Percentiles rank a stretch among this genome's conserved stretches.
Conservation (phyloP, 163 green algal species). For the Scenedesmus sp. region DNA sequence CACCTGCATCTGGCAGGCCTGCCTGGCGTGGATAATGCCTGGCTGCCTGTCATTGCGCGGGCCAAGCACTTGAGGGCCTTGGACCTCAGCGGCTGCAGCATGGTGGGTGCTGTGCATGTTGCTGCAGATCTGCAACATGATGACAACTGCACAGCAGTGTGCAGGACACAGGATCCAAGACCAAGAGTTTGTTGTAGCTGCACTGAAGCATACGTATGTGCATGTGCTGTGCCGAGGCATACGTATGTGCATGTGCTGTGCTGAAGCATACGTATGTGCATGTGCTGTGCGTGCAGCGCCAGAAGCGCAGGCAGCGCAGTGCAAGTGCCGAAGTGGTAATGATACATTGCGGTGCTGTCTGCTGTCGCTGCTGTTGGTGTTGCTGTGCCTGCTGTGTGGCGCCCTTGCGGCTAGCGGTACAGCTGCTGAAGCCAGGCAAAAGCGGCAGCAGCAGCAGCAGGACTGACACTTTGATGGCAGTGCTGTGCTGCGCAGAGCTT, state of each 20-base stretch:
- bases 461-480: too few relatives aligned
- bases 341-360: background rate
- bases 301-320: background rate
- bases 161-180: background rate
- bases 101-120: slow-evolving; percentile 4
- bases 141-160: background rate
- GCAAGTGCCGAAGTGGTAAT: background rate
- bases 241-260: background rate
- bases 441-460: too few relatives aligned
- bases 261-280: background rate
- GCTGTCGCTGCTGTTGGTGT: background rate
- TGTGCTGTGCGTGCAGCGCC: background rate
- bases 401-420: too few relatives aligned
- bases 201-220: background rate
- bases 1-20: slow-evolving; percentile 14
- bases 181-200: too few relatives aligned
- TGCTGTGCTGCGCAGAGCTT: background rate
- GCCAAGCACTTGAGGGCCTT: slow-evolving; percentile 9
- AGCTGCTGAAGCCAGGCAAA: too few relatives aligned
- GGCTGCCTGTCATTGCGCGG: slow-evolving; percentile 32
- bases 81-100: slow-evolving; percentile 18
- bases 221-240: too few relatives aligned
- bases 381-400: background rate
- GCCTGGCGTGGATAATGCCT: slow-evolving; percentile 30
- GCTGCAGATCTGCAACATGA: background rate